Percentiles rank a stretch among this genome's conserved stretches.
phyloP scores from a whole-genome alignment of 176 grass and related monocot species.

The Carex kokanica region DNA sequence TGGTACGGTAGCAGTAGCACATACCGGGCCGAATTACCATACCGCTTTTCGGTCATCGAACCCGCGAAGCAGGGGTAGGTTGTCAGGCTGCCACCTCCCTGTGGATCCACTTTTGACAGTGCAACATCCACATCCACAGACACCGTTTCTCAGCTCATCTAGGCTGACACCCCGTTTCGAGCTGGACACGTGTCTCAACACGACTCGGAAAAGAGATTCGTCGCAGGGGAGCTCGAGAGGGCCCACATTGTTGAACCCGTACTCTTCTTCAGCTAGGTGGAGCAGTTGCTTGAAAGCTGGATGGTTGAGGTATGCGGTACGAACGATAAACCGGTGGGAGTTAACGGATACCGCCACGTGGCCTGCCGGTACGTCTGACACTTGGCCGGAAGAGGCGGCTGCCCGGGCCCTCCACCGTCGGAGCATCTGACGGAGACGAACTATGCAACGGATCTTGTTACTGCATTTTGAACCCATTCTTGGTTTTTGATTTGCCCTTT shows the following conservation, averaged over 20 bases:
- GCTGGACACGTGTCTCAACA: conserved; percentile 58
- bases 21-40: conserved; percentile 28
- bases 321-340: conserved; percentile 77
- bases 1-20: background rate
- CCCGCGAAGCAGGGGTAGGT: conserved; percentile 65
- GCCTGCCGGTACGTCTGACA: conserved; percentile 46
- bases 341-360: conserved; percentile 83
- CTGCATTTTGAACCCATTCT: conserved; percentile 65
- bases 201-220: conserved; percentile 68
- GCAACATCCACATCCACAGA: conserved; percentile 45
- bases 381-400: conserved; percentile 26
- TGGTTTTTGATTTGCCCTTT: background rate
- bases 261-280: conserved; percentile 78
- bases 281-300: conserved; percentile 85
- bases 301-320: conserved; percentile 80
- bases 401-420: conserved; percentile 64
- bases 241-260: conserved; percentile 50
- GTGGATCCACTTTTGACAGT: conserved; percentile 12
- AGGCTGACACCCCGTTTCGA: conserved; percentile 45
- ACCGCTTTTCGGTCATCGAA: conserved; percentile 45
- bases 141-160: conserved; percentile 55
- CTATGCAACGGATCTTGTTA: conserved; percentile 74
- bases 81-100: conserved; percentile 27
- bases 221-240: conserved; percentile 83
- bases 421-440: conserved; percentile 70